A percentile compares a stretch with the other conserved stretches of the same genome.
Evolutionary conservation across 148 eudicot genomes (phyloP).

Genomic region (Rhododendron kiyosumense): DNA sequence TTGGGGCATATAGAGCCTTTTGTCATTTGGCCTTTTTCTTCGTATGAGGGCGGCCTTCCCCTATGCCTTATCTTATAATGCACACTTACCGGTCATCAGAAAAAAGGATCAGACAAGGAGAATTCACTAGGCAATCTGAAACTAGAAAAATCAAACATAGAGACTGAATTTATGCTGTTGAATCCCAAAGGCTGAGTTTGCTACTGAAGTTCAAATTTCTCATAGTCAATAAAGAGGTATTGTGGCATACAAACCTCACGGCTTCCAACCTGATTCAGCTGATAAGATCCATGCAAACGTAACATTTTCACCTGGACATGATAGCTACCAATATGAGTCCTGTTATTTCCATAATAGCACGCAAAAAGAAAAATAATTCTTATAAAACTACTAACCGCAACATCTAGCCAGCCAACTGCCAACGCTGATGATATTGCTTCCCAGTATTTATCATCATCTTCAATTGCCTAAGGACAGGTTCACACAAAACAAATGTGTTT

Average conservation of each 20-base stretch:
- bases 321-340: slow-evolving; percentile 3
- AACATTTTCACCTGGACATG: slow-evolving; percentile 67
- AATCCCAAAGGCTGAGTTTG: background rate
- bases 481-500: background rate
- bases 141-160: background rate
- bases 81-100: background rate
- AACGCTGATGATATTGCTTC: slow-evolving; percentile 71
- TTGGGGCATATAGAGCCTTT: background rate
- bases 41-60: background rate
- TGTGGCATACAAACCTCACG: slow-evolving; percentile 66
- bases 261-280: slow-evolving; percentile 72
- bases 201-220: background rate
- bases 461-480: slow-evolving; percentile 43
- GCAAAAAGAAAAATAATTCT: background rate
- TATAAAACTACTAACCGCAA: slow-evolving; percentile 56
- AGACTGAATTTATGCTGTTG: background rate
- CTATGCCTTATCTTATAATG: background rate
- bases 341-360: background rate
- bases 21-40: background rate
- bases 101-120: background rate
- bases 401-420: slow-evolving; percentile 94
- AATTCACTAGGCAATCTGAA: background rate
- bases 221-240: background rate
- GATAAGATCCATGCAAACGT: slow-evolving; percentile 89
- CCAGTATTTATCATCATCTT: slow-evolving; percentile 82